Evolutionary conservation across 305 asterid species (phyloP).

Genomic region (Andrographis paniculata): DNA sequence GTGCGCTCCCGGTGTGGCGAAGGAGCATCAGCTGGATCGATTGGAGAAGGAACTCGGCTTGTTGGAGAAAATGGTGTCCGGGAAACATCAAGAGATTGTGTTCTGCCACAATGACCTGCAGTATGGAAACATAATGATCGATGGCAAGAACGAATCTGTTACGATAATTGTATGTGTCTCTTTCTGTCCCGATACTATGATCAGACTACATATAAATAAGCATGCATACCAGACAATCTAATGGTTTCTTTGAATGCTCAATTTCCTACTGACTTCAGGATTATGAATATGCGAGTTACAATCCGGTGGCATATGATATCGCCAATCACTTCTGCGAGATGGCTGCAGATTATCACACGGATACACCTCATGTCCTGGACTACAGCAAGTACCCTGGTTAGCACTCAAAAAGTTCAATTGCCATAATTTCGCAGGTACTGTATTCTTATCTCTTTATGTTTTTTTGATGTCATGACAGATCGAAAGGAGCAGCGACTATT

Average conservation of each 20-base stretch:
- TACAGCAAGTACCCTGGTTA: constrained; percentile 74
- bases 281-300: constrained; percentile 83
- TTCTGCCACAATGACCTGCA: constrained; percentile 96
- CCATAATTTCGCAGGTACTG: neutral
- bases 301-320: constrained; percentile 81
- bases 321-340: constrained; percentile 97
- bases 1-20: constrained; percentile 38
- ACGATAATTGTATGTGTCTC: constrained; percentile 51
- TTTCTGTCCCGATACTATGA: no score
- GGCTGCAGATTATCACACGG: constrained; percentile 89
- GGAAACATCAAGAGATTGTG: constrained; percentile 37
- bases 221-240: no score
- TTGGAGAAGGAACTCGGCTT: constrained; percentile 41
- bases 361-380: constrained; percentile 77
- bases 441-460: neutral
- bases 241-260: no score
- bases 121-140: constrained; percentile 88
- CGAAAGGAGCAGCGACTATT: constrained; percentile 61
- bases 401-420: neutral
- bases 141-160: constrained; percentile 38
- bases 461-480: constrained; percentile 27
- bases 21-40: constrained; percentile 35
- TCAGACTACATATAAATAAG: no score
- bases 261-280: constrained; percentile 32
- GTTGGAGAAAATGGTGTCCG: constrained; percentile 36